These are phyloP conservation scores for Dorcoceras hygrometricum DNA, from an alignment of 257 asterid species.

Conservation along the genomic window DNA sequence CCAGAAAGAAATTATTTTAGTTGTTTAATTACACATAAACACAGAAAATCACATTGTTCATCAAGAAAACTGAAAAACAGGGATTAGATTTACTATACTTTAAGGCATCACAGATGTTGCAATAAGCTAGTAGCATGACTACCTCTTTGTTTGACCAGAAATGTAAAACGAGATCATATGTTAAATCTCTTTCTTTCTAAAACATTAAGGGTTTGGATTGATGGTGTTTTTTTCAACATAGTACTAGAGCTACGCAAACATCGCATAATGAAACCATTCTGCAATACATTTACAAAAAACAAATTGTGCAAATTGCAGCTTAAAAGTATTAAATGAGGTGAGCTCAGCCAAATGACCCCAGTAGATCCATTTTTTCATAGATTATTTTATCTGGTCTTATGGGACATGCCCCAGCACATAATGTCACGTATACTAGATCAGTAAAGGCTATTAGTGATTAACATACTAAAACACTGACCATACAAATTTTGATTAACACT, in stretches of 20 bases:
- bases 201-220: neutral
- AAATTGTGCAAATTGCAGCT: neutral
- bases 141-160: neutral
- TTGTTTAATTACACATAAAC: neutral
- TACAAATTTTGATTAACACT: neutral
- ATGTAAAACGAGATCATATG: neutral
- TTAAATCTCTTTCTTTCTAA: too few relatives aligned
- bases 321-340: neutral
- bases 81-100: neutral
- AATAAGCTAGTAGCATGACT: neutral
- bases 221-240: neutral
- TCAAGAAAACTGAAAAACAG: neutral
- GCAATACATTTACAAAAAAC: neutral
- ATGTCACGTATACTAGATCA: too few relatives aligned
- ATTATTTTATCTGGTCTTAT: neutral
- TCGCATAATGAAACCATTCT: neutral
- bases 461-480: neutral
- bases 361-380: neutral
- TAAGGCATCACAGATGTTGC: neutral
- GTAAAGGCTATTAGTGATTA: neutral
- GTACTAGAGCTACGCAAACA: neutral
- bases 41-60: neutral
- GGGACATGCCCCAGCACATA: neutral
- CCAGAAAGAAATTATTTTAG: neutral
- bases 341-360: neutral